Base-by-base conservation (phyloP, 352 stramenopile species). In the Pythium volutum region DNA sequence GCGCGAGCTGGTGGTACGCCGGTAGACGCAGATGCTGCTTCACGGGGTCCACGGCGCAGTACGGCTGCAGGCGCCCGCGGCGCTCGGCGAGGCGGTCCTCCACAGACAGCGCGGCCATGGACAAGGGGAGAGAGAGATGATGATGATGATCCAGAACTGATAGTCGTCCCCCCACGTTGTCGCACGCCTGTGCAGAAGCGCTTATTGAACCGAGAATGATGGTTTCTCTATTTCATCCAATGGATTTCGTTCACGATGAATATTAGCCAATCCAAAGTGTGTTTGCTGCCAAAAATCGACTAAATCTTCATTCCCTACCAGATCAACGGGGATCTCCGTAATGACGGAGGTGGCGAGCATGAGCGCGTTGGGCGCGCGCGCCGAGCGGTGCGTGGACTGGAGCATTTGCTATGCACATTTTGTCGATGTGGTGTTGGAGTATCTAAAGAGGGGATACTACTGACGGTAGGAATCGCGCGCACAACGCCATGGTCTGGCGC, bases 1-100 rank as follows among this genome's bases (percentile, higher is more conserved):
- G 74, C 31, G 84, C 84, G 39, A 89, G 55, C 43, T 84, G 80
- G 74, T 82, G 90, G 68, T 89, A 91, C 49, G 74, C 82, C 54
- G 78, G 62, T 20, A 93, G 65, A 2, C 73, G 74, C 27, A 90
- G 58, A 50, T 87, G 72, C 59, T 87, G 80, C 58, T 81, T 80
- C 42, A 93, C 77, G 47, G 81, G 55, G 5, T 89, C 79, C 59
- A 93, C 73, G 36, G 64, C 31, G 59, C 80, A 89, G 60, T 83
- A 81, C 34, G 67, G 75, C 59, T 81, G 71, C 50, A 93, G 74
- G 47, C 73, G 69, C 55, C 74, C 71, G 54, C 81, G 80, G 22
- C 84, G 72, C 47, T 79, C 70, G 39, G 74, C 73, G 15, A 93
- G 67, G 27, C 84, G 80, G 48, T 93, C 79, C 36, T 64, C 57